Evolutionary conservation across 495 filamentous ascomycete species (phyloP).

Genomic region (Copromyces sp.): DNA sequence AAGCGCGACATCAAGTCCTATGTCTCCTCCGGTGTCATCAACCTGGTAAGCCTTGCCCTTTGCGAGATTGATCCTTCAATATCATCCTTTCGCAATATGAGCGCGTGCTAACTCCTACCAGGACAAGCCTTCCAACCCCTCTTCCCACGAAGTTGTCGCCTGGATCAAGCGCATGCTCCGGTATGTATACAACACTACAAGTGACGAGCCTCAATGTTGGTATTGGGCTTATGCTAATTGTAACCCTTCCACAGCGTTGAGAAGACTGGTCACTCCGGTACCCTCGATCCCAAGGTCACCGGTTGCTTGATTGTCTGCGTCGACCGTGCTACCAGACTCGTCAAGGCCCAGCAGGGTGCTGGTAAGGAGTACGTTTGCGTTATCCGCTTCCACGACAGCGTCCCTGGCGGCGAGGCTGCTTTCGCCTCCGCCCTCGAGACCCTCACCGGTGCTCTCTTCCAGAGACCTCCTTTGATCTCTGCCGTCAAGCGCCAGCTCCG

Average conservation of each 20-base stretch:
- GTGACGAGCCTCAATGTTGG: neutral
- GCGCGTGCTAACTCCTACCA: constrained; percentile 27
- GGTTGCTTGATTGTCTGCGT: constrained; percentile 94
- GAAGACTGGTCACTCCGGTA: constrained; percentile 96
- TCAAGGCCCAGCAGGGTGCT: constrained; percentile 96
- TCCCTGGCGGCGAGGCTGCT: constrained; percentile 82
- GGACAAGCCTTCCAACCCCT: constrained; percentile 96
- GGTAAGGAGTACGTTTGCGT: constrained; percentile 80
- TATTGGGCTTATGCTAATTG: constrained; percentile 13
- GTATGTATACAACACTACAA: constrained; percentile 33
- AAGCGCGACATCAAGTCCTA: constrained; percentile 93
- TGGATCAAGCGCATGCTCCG: constrained; percentile 96
- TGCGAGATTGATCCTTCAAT: neutral
- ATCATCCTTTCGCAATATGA: neutral
- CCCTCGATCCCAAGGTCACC: constrained; percentile 72
- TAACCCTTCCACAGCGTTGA: constrained; percentile 51
- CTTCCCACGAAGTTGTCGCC: constrained; percentile 94
- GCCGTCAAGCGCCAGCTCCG: constrained; percentile 97
- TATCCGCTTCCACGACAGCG: constrained; percentile 82
- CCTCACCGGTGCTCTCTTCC: constrained; percentile 91
- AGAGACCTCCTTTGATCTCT: constrained; percentile 92
- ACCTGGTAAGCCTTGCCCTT: constrained; percentile 28
- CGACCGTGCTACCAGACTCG: constrained; percentile 89
- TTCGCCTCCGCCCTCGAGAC: constrained; percentile 86
- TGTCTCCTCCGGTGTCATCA: constrained; percentile 92